Conservation (phyloP, 2,329 filamentous ascomycete species). For the Aspergillus ochraceoroseus region DNA sequence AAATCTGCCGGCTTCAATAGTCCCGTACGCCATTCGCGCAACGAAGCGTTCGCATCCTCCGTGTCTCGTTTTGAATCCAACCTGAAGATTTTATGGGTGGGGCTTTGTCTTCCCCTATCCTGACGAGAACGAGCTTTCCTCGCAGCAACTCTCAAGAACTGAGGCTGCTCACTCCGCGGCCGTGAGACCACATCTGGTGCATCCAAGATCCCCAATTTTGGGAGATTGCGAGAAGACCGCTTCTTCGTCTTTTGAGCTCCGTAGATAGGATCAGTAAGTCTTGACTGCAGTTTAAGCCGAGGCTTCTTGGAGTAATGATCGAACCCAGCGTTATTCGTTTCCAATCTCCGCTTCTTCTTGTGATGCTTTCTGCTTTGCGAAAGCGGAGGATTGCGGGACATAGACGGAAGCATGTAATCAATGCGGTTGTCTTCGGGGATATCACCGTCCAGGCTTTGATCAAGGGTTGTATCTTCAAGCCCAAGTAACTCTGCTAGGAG, state of each 20-base stretch:
- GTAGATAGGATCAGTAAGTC: constrained; percentile 34
- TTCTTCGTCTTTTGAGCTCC: constrained; percentile 22
- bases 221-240: constrained; percentile 22
- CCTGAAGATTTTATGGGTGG: constrained; percentile 49
- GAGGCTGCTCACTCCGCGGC: constrained; percentile 39
- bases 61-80: constrained; percentile 52
- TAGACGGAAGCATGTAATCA: constrained; percentile 39
- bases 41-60: constrained; percentile 48
- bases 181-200: constrained; percentile 35
- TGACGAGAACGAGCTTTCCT: constrained; percentile 48
- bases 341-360: constrained; percentile 19
- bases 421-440: constrained; percentile 42
- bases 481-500: constrained; percentile 19
- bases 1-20: constrained; percentile 32
- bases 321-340: constrained; percentile 6
- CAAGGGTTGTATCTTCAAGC: constrained; percentile 22
- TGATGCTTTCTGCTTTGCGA: constrained; percentile 17
- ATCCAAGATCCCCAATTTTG: constrained; percentile 51
- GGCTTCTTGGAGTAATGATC: constrained; percentile 21
- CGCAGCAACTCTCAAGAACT: constrained; percentile 54
- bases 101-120: constrained; percentile 50
- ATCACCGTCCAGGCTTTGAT: constrained; percentile 28
- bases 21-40: constrained; percentile 52
- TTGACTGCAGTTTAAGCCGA: constrained; percentile 32
- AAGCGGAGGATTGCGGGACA: constrained; percentile 22